These are phyloP conservation scores for Porcisia deanei DNA, from an alignment of 208 protist species.

Conservation along the genomic window DNA sequence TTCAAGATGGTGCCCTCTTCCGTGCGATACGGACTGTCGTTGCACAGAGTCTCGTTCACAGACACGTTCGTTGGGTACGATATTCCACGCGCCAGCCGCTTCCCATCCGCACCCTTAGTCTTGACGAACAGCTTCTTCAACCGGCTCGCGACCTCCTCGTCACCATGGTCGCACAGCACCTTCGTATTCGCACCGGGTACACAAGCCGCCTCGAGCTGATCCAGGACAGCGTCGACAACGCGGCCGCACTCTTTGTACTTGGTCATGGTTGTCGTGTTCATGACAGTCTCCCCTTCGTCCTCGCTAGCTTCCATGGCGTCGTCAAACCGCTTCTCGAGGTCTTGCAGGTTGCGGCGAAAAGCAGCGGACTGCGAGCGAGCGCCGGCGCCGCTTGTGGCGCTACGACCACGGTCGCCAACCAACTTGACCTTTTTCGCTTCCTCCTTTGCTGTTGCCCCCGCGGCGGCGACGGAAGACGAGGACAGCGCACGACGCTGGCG, in stretches of 20 bases:
- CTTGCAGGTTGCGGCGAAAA: constrained; percentile 55
- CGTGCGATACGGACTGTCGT: constrained; percentile 93
- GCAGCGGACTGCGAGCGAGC: constrained; percentile 29
- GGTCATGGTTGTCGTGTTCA: constrained; percentile 91
- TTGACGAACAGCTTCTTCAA: constrained; percentile 70
- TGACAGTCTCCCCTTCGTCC: constrained; percentile 74
- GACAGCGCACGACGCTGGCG: constrained; percentile 21
- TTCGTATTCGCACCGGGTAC: constrained; percentile 79
- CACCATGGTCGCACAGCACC: constrained; percentile 69
- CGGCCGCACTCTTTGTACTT: constrained; percentile 95
- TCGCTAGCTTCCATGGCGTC: constrained; percentile 72
- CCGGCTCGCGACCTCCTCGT: constrained; percentile 48
- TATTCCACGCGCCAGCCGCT: constrained; percentile 86
- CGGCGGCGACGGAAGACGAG: neutral
- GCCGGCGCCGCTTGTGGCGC: constrained; percentile 1
- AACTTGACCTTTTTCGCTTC: neutral
- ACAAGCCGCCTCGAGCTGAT: constrained; percentile 60
- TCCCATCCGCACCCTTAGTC: constrained; percentile 63
- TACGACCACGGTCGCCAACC: constrained; percentile 9
- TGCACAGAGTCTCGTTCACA: constrained; percentile 96
- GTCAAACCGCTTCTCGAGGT: constrained; percentile 56
- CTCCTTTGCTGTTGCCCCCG: neutral
- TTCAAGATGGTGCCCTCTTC: constrained; percentile 71
- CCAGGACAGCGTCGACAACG: constrained; percentile 93
- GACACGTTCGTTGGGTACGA: constrained; percentile 98